A percentile compares a stretch with the other conserved stretches of the same genome.
phyloP scores from a whole-genome alignment of 23 red algal genomes.

The Pyropia yezoensis region DNA sequence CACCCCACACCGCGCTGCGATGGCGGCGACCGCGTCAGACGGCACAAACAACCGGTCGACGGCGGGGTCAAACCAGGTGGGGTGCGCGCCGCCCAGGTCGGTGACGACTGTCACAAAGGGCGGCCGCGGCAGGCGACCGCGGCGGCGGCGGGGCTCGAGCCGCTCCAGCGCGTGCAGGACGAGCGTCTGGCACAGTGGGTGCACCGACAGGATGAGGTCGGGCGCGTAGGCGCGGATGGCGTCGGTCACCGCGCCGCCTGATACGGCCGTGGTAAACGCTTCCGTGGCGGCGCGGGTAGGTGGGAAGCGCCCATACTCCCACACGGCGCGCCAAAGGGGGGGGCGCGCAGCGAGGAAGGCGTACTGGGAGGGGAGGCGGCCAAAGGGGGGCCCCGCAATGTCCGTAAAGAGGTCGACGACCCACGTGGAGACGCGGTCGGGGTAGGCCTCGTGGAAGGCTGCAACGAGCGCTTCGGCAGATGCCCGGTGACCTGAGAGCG shows the following conservation, averaged over 20 bases:
- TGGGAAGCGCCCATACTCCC: slow-evolving; percentile 47
- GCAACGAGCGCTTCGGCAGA: slow-evolving; percentile 67
- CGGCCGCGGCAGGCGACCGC: slow-evolving; percentile 5
- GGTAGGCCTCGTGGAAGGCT: slow-evolving; percentile 56
- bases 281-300: slow-evolving; percentile 50
- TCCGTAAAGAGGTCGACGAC: slow-evolving; percentile 82
- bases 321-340: slow-evolving; percentile 64
- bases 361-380: slow-evolving; percentile 62
- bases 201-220: slow-evolving; percentile 79
- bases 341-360: slow-evolving; percentile 69
- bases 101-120: slow-evolving; percentile 93
- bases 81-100: slow-evolving; percentile 83
- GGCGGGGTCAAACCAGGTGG: slow-evolving; percentile 69
- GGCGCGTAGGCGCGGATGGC: slow-evolving; percentile 47
- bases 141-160: slow-evolving; percentile 16
- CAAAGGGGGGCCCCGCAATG: slow-evolving; percentile 50
- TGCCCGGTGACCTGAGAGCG: slow-evolving; percentile 61
- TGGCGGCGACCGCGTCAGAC: slow-evolving; percentile 12
- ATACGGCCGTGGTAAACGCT: slow-evolving; percentile 34
- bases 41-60: slow-evolving; percentile 76
- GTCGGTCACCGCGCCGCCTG: slow-evolving; percentile 33
- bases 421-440: slow-evolving; percentile 22
- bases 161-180: slow-evolving; percentile 38
- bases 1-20: slow-evolving; percentile 41
- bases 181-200: slow-evolving; percentile 80